phyloP scores from a whole-genome alignment of 208 protist genomes.

The Leishmania gerbilli region DNA sequence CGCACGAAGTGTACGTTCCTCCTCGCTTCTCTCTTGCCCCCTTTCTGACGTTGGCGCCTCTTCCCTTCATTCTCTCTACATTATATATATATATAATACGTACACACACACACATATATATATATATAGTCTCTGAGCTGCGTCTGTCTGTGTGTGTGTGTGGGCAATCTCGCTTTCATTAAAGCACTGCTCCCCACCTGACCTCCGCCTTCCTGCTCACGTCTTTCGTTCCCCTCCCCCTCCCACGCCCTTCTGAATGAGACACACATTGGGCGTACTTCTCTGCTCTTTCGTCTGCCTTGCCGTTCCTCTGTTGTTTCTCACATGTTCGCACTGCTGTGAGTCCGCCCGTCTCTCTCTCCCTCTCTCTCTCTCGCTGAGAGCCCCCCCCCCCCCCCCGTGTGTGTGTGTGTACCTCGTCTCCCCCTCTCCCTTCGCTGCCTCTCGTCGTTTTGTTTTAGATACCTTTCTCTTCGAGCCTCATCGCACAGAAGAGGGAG shows the following conservation, averaged over 20 bases:
- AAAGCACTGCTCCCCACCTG: not conserved
- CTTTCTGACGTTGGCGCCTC: not conserved
- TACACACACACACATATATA: not conserved
- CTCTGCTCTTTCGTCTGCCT: not conserved
- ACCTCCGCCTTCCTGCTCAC: conserved; percentile 11
- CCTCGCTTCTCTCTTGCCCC: not conserved
- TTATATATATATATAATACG: not conserved
- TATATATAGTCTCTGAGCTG: not conserved
- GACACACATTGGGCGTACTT: not conserved
- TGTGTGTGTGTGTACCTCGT: not conserved
- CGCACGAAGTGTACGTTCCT: not conserved
- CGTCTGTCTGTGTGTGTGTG: not conserved
- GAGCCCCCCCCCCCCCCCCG: not conserved
- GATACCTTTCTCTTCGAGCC: not conserved
- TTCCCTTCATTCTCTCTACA: not conserved
- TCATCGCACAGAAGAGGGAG: not conserved
- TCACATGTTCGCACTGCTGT: not conserved
- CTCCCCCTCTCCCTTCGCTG: not conserved
- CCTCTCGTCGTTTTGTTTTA: not conserved
- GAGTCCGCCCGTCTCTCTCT: not conserved
- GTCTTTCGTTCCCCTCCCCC: not conserved
- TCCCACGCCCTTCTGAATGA: not conserved
- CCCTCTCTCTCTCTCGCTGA: not conserved
- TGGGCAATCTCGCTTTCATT: conserved; percentile 6
- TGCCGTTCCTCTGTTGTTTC: not conserved